Evolutionary conservation across 2,329 filamentous ascomycete species (phyloP), one percentile per base, ranked within the genome.

Genomic region (Penicillium sp.): DNA sequence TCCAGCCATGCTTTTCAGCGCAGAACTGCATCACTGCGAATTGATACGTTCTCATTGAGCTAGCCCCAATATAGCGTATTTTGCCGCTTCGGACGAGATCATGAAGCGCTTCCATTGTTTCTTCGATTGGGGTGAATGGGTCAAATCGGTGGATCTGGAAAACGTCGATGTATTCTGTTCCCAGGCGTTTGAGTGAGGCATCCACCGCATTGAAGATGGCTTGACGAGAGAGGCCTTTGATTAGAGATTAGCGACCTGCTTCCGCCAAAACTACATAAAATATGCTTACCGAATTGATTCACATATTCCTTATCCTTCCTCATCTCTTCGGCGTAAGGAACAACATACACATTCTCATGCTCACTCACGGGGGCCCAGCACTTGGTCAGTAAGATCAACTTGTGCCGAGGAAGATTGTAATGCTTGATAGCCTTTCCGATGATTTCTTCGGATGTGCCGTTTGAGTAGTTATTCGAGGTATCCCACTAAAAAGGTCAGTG

Each of bases 161-260:
- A n/a, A n/a, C n/a, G n/a, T n/a, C n/a, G n/a, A n/a, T n/a, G n/a
- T n/a, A n/a, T n/a, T n/a, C n/a, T n/a, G n/a, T n/a, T n/a, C n/a
- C n/a, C n/a, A n/a, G n/a, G n/a, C n/a, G n/a, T n/a, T n/a, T n/a
- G n/a, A n/a, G n/a, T n/a, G 36, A 49, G 40, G 71, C 74, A 41
- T 86, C 77, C 6, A 87, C 84, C 0, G 83, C 82, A 58, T 82
- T 78, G 56, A 87, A 79, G 56, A 87, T 83, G 55, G 84, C 80
- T 62, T 82, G 84, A 21, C 84, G 73, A 41, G 77, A 81, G 36
- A 87, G 70, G 0, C 83, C 82, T n/a, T n/a, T n/a, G n/a, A n/a
- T n/a, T n/a, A n/a, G n/a, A n/a, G n/a, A n/a, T n/a, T n/a, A n/a
- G n/a, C n/a, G n/a, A n/a, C n/a, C n/a, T n/a, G n/a, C n/a, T n/a